phyloP scores from a whole-genome alignment of 345 rosid species.

The Orychophragmus violaceus region DNA sequence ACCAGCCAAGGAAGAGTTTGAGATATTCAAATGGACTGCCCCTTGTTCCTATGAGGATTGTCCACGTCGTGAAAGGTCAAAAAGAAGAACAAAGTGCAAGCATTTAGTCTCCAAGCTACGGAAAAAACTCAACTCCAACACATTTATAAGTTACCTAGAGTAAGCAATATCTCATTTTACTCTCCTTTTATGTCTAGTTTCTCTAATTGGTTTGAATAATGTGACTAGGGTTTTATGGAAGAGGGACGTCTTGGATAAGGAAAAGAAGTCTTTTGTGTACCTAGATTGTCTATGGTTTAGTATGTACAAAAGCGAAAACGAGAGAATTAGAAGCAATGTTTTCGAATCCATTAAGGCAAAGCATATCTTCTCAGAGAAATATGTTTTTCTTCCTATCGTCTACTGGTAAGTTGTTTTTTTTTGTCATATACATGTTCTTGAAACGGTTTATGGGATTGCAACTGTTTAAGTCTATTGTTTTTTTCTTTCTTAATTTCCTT shows the following conservation, averaged over 20 bases:
- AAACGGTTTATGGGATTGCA: background rate
- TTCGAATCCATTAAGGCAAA: slow-evolving; percentile 47
- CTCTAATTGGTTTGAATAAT: slow-evolving; percentile 5
- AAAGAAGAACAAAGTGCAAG: slow-evolving; percentile 34
- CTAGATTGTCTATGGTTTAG: slow-evolving; percentile 54
- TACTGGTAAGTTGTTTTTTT: slow-evolving; percentile 37
- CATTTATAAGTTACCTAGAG: slow-evolving; percentile 37
- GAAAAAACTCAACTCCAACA: slow-evolving; percentile 34
- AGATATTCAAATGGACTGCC: slow-evolving; percentile 16
- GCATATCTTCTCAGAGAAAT: slow-evolving; percentile 53
- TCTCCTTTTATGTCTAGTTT: background rate
- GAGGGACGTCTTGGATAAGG: slow-evolving; percentile 41
- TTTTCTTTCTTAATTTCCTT: background rate
- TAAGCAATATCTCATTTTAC: slow-evolving; percentile 28
- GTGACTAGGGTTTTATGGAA: slow-evolving; percentile 45
- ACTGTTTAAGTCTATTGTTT: background rate
- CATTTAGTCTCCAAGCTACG: slow-evolving; percentile 21
- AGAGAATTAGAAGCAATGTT: slow-evolving; percentile 32
- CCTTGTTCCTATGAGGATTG: slow-evolving; percentile 45
- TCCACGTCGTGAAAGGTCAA: slow-evolving; percentile 39
- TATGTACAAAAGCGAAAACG: slow-evolving; percentile 38
- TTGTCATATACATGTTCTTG: background rate
- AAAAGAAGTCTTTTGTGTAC: slow-evolving; percentile 39
- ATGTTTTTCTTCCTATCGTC: slow-evolving; percentile 67
- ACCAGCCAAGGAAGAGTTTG: slow-evolving; percentile 21